These are phyloP conservation scores for Clitopilus passeckerianus DNA, from an alignment of 768 basidiomycete species.

Conservation along the genomic window DNA sequence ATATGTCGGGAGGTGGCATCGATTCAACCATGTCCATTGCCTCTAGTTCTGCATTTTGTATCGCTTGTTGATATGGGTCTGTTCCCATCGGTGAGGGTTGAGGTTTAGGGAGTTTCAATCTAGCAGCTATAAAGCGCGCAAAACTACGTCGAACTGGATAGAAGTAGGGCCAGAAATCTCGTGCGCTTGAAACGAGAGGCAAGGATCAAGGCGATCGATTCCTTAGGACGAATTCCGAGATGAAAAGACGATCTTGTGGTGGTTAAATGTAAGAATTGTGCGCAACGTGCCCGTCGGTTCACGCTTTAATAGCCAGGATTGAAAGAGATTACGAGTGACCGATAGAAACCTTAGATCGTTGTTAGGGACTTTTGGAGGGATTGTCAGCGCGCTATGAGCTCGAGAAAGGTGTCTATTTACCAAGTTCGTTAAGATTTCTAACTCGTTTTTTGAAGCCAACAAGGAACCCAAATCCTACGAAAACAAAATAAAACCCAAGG, in stretches of 20 bases:
- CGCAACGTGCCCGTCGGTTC: conserved; percentile 9
- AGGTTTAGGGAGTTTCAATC: conserved; percentile 4
- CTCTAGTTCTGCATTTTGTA: conserved; percentile 18
- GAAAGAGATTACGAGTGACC: conserved; percentile 7
- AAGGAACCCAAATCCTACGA: not conserved
- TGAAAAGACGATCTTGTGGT: conserved; percentile 11
- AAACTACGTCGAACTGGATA: conserved; percentile 5
- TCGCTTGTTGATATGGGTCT: conserved; percentile 26
- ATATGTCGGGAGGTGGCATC: conserved; percentile 17
- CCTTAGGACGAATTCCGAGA: conserved; percentile 11
- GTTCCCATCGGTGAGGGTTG: conserved; percentile 14
- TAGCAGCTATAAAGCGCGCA: not conserved
- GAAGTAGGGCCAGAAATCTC: conserved; percentile 7
- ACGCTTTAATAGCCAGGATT: conserved; percentile 6
- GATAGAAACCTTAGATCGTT: not conserved
- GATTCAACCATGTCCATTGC: conserved; percentile 33
- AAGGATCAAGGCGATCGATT: conserved; percentile 19
- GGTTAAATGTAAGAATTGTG: conserved; percentile 8
- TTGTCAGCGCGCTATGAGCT: not conserved
- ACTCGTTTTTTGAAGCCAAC: not conserved
- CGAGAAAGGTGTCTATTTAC: not conserved
- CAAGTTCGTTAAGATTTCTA: not conserved
- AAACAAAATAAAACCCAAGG: not conserved
- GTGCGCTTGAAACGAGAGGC: conserved; percentile 10
- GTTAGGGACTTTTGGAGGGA: not conserved